A percentile compares a stretch with the other conserved stretches of the same genome.
These are phyloP conservation scores for Alternaria novae-zelandiae DNA, from an alignment of 2,329 filamentous ascomycete species.

Conservation along the genomic window DNA sequence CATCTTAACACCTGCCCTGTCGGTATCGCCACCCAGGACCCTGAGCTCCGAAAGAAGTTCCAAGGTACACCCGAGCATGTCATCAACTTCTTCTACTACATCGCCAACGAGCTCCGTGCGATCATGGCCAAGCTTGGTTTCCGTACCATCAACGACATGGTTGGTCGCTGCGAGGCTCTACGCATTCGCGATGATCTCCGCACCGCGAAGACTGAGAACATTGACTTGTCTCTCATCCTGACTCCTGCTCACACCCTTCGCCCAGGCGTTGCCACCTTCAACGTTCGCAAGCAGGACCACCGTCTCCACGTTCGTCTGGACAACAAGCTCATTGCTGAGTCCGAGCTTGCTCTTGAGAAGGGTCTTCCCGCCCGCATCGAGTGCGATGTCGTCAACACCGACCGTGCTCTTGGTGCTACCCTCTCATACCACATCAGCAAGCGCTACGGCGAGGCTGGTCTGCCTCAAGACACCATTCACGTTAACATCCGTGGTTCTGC, in stretches of 20 bases:
- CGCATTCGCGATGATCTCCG: conserved; percentile 87
- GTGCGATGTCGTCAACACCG: conserved; percentile 95
- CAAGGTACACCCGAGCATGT: conserved; percentile 91
- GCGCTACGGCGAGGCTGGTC: conserved; percentile 84
- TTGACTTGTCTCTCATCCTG: conserved; percentile 89
- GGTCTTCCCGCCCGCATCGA: conserved; percentile 91
- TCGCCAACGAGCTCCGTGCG: conserved; percentile 92
- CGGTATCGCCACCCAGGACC: conserved; percentile 94
- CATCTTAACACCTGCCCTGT: conserved; percentile 79
- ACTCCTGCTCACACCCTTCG: conserved; percentile 96
- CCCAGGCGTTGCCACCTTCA: conserved; percentile 94
- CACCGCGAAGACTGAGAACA: conserved; percentile 87
- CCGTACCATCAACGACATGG: conserved; percentile 97
- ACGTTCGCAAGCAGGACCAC: conserved; percentile 97
- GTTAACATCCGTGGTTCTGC: conserved; percentile 96
- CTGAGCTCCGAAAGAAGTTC: conserved; percentile 93
- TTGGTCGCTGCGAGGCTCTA: conserved; percentile 86
- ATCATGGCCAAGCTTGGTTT: conserved; percentile 97
- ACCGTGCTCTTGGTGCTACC: conserved; percentile 90
- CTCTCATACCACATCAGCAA: conserved; percentile 96
- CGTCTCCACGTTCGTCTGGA: conserved; percentile 90
- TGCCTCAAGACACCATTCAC: conserved; percentile 92
- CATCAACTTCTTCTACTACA: conserved; percentile 99
- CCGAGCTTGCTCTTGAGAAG: conserved; percentile 92
- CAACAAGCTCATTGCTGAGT: conserved; percentile 96